Conservation (phyloP, 2,329 filamentous ascomycete species). For the Trichoderma atrobrunneum region DNA sequence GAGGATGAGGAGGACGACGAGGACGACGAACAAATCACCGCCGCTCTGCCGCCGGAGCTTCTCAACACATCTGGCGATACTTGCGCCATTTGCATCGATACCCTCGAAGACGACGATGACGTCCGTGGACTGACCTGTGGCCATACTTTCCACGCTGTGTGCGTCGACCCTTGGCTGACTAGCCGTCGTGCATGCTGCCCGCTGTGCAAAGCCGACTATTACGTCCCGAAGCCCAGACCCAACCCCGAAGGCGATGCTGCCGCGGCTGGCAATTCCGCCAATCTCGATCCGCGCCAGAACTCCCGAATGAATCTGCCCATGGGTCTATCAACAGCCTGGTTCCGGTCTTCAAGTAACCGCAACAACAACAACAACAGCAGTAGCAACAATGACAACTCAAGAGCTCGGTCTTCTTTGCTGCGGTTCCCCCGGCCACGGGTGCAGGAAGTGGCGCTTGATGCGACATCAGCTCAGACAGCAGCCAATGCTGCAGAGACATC, state of each 20-base stretch:
- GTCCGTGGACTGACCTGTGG: conserved; percentile 91
- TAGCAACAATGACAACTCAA: conserved; percentile 1
- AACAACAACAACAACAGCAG: neutral
- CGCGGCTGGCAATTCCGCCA: conserved; percentile 22
- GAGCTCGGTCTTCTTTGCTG: neutral
- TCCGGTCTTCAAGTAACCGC: conserved; percentile 23
- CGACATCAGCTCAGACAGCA: neutral
- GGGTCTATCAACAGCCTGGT: conserved; percentile 42
- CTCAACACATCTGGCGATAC: conserved; percentile 81
- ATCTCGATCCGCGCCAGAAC: conserved; percentile 38
- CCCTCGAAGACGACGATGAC: conserved; percentile 91
- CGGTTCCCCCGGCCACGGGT: conserved; percentile 2
- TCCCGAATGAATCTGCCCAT: conserved; percentile 49
- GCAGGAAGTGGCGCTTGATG: neutral
- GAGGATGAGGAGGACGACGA: conserved; percentile 58
- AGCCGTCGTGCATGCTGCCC: conserved; percentile 92
- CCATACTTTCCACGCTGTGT: conserved; percentile 96
- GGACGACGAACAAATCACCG: conserved; percentile 79
- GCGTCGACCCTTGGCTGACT: conserved; percentile 95
- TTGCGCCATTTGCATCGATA: conserved; percentile 95
- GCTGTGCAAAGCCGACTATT: conserved; percentile 97
- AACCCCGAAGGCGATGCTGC: conserved; percentile 32
- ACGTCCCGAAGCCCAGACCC: conserved; percentile 83
- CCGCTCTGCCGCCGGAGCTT: conserved; percentile 76
- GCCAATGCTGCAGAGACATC: neutral